Evolutionary conservation across 257 asterid genomes (phyloP).

Genomic region (Solanum virginianum): DNA sequence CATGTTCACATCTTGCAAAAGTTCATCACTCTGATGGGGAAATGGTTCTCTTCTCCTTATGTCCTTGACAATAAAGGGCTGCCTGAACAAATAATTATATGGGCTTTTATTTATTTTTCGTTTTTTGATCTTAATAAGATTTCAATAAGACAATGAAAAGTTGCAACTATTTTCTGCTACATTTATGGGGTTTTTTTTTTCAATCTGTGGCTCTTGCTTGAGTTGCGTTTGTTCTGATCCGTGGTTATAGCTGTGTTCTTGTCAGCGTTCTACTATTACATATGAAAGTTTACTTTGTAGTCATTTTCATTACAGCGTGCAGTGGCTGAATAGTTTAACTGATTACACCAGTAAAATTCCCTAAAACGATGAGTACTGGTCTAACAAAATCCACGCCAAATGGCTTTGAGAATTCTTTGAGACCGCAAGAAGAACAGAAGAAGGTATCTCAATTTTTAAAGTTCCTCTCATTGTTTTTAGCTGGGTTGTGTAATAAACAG

Average conservation of each 20-base stretch:
- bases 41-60: background rate
- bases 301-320: background rate
- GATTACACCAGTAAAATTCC: background rate
- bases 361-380: conserved; percentile 32
- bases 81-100: background rate
- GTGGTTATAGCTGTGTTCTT: background rate
- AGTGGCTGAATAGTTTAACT: background rate
- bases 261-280: background rate
- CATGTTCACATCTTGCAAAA: background rate
- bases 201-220: background rate
- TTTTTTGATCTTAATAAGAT: background rate
- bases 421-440: conserved; percentile 33
- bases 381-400: conserved; percentile 13
- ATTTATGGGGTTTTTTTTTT: background rate
- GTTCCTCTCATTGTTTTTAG: background rate
- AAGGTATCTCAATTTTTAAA: conserved; percentile 30
- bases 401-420: conserved; percentile 30
- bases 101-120: background rate
- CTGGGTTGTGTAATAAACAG: background rate
- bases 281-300: background rate
- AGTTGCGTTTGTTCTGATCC: background rate
- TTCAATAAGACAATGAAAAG: background rate
- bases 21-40: background rate
- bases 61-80: background rate
- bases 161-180: background rate